Conservation (phyloP, 2,329 filamentous ascomycete species). For the Metarhizium rileyi region DNA sequence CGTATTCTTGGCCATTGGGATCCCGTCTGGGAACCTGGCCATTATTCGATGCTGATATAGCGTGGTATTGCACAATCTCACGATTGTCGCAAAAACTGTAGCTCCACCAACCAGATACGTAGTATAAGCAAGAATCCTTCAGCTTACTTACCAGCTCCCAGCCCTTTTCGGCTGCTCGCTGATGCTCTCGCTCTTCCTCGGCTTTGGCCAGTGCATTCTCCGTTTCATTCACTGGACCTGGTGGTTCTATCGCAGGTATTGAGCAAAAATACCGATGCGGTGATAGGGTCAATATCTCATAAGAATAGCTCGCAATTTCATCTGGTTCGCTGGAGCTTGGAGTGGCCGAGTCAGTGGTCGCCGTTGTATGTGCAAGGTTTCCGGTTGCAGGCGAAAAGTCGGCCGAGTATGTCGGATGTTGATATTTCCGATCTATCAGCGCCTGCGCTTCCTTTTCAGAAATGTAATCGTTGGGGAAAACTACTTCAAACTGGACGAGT, state of each 20-base stretch:
- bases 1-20: constrained; percentile 62
- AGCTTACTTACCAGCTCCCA: constrained; percentile 73
- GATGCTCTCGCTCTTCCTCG: constrained; percentile 72
- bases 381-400: constrained; percentile 31
- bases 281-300: constrained; percentile 66
- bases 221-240: constrained; percentile 49
- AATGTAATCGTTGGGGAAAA: constrained; percentile 64
- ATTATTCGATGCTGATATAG: constrained; percentile 55
- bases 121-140: constrained; percentile 76
- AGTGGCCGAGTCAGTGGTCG: constrained; percentile 4
- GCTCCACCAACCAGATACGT: constrained; percentile 84
- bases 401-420: constrained; percentile 29
- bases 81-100: constrained; percentile 90
- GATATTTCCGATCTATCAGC: constrained; percentile 37
- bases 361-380: constrained; percentile 10
- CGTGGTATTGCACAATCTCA: constrained; percentile 85
- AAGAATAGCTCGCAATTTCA: constrained; percentile 24
- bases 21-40: constrained; percentile 71
- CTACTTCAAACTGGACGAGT: constrained; percentile 59
- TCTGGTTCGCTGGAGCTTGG: constrained; percentile 22
- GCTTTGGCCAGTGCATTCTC: constrained; percentile 58
- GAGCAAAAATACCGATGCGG: constrained; percentile 72
- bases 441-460: constrained; percentile 59
- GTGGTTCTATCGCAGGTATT: constrained; percentile 59
- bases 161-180: constrained; percentile 64